phyloP scores from a whole-genome alignment of 139 green algal species.

The Raphidocelis subcapitata region DNA sequence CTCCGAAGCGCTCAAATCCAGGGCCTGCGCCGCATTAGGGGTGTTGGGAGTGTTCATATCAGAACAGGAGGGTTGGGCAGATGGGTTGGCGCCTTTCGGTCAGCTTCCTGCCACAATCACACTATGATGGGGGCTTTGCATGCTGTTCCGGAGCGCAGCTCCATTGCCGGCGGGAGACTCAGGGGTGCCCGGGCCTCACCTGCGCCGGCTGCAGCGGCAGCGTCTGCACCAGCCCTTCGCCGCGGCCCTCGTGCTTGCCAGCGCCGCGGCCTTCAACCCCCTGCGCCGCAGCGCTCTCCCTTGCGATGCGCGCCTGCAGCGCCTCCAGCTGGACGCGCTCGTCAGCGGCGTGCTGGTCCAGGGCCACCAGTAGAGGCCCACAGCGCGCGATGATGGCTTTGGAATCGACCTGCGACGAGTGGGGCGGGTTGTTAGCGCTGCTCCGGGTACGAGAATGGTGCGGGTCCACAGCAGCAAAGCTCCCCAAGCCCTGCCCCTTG shows the following conservation, averaged over 20 bases:
- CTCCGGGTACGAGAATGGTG: neutral
- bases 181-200: too few species aligned
- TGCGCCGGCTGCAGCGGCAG: neutral
- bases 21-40: too few species aligned
- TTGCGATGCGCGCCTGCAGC: constrained; percentile 24
- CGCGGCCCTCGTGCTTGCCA: neutral
- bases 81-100: too few species aligned
- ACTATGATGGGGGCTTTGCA: neutral
- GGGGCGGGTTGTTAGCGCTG: neutral
- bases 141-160: neutral
- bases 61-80: too few species aligned
- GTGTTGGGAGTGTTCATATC: too few species aligned
- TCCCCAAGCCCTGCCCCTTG: too few species aligned
- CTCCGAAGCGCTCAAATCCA: too few species aligned
- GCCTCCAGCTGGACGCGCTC: constrained; percentile 73
- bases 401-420: neutral
- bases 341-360: constrained; percentile 87
- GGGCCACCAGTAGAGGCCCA: constrained; percentile 41
- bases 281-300: neutral
- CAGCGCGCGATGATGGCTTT: constrained; percentile 65
- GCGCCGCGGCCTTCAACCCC: too few species aligned
- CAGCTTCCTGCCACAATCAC: neutral
- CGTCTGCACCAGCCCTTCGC: neutral
- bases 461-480: neutral
- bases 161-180: neutral